phyloP scores from a whole-genome alignment of 2,329 filamentous ascomycete genomes.

The Sporothrix globosa region DNA sequence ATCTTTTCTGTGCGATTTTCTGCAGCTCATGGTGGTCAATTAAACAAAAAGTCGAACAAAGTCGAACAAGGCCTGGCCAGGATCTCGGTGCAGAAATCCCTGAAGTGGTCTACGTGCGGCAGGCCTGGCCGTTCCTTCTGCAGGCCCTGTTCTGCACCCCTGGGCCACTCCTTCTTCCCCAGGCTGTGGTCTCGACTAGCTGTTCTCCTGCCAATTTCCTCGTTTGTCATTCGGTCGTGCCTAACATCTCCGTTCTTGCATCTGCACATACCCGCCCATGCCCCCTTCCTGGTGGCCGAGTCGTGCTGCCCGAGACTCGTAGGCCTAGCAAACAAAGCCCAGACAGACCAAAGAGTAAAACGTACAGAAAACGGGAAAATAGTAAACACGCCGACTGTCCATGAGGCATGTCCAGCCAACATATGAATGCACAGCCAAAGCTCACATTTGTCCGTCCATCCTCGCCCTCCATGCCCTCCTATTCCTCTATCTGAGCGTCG shows the following conservation, averaged over 20 bases:
- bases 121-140: not conserved
- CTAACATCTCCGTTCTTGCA: conserved; percentile 2
- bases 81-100: conserved; percentile 3
- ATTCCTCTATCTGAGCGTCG: not conserved
- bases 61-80: not conserved
- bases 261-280: conserved; percentile 21
- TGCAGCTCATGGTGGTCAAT: not conserved
- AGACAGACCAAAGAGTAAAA: not conserved
- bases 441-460: not conserved
- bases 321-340: conserved; percentile 20
- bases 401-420: not conserved
- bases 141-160: not conserved
- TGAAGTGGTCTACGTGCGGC: not conserved
- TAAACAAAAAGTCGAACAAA: no score
- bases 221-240: not conserved
- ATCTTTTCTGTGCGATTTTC: not conserved
- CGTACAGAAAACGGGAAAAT: not conserved
- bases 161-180: conserved; percentile 22
- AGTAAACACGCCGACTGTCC: not conserved
- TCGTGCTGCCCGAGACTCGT: conserved; percentile 20
- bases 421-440: not conserved
- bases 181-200: conserved; percentile 12
- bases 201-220: not conserved
- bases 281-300: not conserved
- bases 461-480: not conserved